Conservation (phyloP, 345 rosid genomes). For the Hibiscus tridactylites region DNA sequence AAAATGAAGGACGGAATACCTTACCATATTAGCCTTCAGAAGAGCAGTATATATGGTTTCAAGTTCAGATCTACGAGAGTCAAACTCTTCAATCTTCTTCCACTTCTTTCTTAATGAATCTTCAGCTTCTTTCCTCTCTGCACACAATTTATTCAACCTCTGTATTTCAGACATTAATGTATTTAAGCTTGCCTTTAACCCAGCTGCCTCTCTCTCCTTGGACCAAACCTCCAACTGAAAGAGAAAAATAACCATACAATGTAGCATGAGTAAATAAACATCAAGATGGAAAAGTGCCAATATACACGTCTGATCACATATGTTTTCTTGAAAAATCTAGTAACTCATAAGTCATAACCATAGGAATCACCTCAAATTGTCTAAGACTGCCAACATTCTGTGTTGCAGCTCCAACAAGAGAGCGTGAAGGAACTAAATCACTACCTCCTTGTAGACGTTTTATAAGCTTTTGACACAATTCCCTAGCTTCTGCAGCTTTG, state of each 20-base stretch:
- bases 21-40: constrained; percentile 80
- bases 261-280: constrained; percentile 7
- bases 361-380: constrained; percentile 63
- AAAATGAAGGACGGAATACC: constrained; percentile 10
- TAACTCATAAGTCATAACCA: not conserved
- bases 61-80: constrained; percentile 84
- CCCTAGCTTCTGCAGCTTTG: constrained; percentile 85
- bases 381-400: constrained; percentile 64
- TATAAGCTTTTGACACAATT: constrained; percentile 57
- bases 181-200: constrained; percentile 76
- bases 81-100: constrained; percentile 95
- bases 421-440: constrained; percentile 44
- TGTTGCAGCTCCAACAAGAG: constrained; percentile 47
- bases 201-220: constrained; percentile 86
- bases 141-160: constrained; percentile 69
- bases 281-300: not conserved
- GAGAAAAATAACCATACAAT: constrained; percentile 12
- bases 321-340: not conserved
- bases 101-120: constrained; percentile 82
- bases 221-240: constrained; percentile 89
- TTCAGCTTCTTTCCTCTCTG: constrained; percentile 90
- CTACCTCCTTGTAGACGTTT: constrained; percentile 65
- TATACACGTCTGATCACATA: not conserved
- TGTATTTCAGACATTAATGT: constrained; percentile 75
- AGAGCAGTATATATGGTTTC: constrained; percentile 75